phyloP scores from a whole-genome alignment of 768 basidiomycete species.

The Candolleomyces efflorescens region DNA sequence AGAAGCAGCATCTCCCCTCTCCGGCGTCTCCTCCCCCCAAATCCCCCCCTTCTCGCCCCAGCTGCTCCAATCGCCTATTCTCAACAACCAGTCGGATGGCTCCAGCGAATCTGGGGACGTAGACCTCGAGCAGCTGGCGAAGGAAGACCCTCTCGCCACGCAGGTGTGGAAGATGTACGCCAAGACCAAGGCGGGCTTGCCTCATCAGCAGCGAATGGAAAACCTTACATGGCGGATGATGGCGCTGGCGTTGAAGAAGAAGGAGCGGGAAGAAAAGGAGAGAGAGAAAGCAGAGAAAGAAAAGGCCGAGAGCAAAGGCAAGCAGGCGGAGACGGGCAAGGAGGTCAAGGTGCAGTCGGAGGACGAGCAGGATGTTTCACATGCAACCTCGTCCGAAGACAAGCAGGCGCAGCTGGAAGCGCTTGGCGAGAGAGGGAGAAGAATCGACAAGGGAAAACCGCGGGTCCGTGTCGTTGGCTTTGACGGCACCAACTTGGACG shows the following conservation, averaged over 20 bases:
- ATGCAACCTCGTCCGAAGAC: conserved; percentile 12
- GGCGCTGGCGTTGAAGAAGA: conserved; percentile 90
- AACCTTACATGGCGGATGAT: conserved; percentile 99
- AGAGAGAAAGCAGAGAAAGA: conserved; percentile 9
- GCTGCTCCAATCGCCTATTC: conserved; percentile 46
- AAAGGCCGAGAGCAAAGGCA: conserved; percentile 3
- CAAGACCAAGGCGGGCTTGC: conserved; percentile 81
- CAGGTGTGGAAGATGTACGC: conserved; percentile 98
- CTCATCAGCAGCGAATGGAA: conserved; percentile 95
- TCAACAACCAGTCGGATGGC: conserved; percentile 32
- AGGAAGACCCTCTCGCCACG: conserved; percentile 87
- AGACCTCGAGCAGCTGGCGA: conserved; percentile 65
- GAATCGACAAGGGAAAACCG: conserved; percentile 77
- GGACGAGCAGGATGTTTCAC: not conserved
- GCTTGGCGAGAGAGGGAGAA: conserved; percentile 59
- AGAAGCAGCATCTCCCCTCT: conserved; percentile 47
- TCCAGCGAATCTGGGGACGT: conserved; percentile 36
- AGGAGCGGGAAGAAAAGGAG: conserved; percentile 67
- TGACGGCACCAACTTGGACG: conserved; percentile 71
- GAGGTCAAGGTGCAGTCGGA: not conserved
- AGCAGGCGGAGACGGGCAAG: conserved; percentile 13
- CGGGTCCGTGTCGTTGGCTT: conserved; percentile 79
- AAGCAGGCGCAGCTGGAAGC: conserved; percentile 17
- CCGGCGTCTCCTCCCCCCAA: conserved; percentile 44
- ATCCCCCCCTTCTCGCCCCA: conserved; percentile 39